Conservation (phyloP, 139 green algal genomes). For the Chlorella sorokiniana region DNA sequence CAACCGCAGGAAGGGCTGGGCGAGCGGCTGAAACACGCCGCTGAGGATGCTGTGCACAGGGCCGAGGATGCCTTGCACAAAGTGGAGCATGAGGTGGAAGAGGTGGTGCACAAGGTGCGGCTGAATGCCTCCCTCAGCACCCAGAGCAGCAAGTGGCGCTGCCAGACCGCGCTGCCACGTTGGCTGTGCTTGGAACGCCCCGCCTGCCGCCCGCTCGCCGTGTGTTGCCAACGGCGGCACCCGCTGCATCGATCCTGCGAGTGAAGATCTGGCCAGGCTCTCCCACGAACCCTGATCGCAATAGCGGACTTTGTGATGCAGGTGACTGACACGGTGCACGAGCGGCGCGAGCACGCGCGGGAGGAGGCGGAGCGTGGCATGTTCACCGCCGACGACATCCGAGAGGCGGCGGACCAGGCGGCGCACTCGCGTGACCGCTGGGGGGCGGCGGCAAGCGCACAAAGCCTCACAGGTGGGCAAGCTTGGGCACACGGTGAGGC, state of each 20-base stretch:
- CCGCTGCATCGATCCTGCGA: background rate
- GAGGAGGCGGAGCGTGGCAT: conserved; percentile 35
- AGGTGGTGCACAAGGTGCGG: conserved; percentile 14
- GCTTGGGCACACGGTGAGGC: too few relatives aligned
- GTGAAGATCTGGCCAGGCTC: background rate
- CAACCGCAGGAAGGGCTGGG: background rate
- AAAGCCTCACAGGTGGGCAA: background rate
- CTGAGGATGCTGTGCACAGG: background rate
- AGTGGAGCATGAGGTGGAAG: background rate
- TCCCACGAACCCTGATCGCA: background rate
- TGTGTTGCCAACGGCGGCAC: background rate
- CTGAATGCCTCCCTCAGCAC: background rate
- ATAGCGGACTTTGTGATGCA: background rate
- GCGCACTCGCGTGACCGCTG: background rate
- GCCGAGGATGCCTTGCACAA: conserved; percentile 3
- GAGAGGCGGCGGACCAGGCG: conserved; percentile 10
- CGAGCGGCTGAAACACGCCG: background rate
- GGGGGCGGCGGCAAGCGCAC: background rate
- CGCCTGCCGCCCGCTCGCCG: too few relatives aligned
- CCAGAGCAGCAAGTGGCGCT: too few relatives aligned
- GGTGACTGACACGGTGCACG: conserved; percentile 4
- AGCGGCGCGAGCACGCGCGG: background rate
- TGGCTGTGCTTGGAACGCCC: background rate
- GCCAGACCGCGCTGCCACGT: background rate
- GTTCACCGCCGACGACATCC: conserved; percentile 31